phyloP scores from a whole-genome alignment of 1,139 yeast genomes.

The Protomyces gravidus region DNA sequence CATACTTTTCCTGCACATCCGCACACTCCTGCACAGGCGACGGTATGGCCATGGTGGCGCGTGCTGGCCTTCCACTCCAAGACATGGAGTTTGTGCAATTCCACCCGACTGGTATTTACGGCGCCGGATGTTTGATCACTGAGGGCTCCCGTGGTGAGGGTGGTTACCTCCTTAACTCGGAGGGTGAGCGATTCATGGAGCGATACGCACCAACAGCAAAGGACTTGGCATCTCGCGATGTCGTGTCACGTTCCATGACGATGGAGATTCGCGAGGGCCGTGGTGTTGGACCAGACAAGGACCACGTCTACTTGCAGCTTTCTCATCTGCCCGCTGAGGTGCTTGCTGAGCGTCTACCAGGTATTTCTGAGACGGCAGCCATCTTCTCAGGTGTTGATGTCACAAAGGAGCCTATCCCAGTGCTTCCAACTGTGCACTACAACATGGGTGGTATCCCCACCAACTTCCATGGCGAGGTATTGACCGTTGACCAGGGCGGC shows the following conservation, averaged over 20 bases:
- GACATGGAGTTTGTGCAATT: slow-evolving; percentile 97
- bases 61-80: slow-evolving; percentile 97
- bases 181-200: slow-evolving; percentile 99
- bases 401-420: slow-evolving; percentile 98
- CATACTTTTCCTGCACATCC: slow-evolving; percentile 97
- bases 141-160: slow-evolving; percentile 99
- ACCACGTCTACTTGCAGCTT: slow-evolving; percentile 91
- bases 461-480: slow-evolving; percentile 63
- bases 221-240: slow-evolving; percentile 97
- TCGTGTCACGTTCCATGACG: slow-evolving; percentile 95
- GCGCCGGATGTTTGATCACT: slow-evolving; percentile 96
- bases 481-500: slow-evolving; percentile 79
- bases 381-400: slow-evolving; percentile 99
- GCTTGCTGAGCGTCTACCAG: slow-evolving; percentile 93
- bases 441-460: slow-evolving; percentile 99
- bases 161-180: slow-evolving; percentile 90
- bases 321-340: slow-evolving; percentile 91
- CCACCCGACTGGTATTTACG: slow-evolving; percentile 99
- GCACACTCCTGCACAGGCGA: slow-evolving; percentile 99
- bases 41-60: slow-evolving; percentile 95
- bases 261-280: slow-evolving; percentile 98
- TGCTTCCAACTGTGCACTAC: slow-evolving; percentile 96
- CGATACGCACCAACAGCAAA: slow-evolving; percentile 98
- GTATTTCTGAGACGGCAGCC: slow-evolving; percentile 97
- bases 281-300: slow-evolving; percentile 96